Percentiles rank a stretch among this genome's conserved stretches.
phyloP scores from a whole-genome alignment of 1,139 yeast species.

The Scheffersomyces parashehatae region DNA sequence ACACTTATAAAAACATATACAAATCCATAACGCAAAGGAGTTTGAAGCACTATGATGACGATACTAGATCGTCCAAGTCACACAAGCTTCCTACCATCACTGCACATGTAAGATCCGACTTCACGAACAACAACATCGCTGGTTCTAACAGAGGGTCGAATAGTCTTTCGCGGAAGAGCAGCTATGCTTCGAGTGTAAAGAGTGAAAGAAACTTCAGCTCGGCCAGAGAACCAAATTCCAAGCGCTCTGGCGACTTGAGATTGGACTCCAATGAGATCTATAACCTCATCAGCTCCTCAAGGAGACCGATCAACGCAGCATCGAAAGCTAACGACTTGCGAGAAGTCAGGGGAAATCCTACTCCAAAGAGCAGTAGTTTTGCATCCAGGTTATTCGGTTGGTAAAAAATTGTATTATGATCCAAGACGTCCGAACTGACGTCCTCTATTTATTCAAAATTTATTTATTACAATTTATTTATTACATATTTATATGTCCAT shows the following conservation, averaged over 20 bases:
- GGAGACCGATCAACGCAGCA: slow-evolving; percentile 1
- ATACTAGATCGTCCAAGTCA: slow-evolving; percentile 2
- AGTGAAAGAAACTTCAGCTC: not conserved
- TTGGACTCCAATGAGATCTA: slow-evolving; percentile 17
- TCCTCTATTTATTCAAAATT: no score
- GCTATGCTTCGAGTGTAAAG: slow-evolving; percentile 7
- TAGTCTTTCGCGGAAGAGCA: slow-evolving; percentile 3
- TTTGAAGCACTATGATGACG: slow-evolving; percentile 18
- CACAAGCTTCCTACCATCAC: slow-evolving; percentile 1
- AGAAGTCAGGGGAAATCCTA: slow-evolving; percentile 3
- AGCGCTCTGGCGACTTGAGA: not conserved
- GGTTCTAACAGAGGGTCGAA: not conserved
- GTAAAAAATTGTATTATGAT: slow-evolving; percentile 2
- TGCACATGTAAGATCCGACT: not conserved
- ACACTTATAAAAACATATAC: slow-evolving; percentile 36
- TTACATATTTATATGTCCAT: no score
- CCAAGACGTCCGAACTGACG: no score
- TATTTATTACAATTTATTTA: no score
- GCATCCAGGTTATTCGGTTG: slow-evolving; percentile 15
- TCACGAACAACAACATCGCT: not conserved
- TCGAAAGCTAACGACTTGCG: slow-evolving; percentile 1
- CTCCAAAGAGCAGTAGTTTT: slow-evolving; percentile 1
- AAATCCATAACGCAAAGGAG: slow-evolving; percentile 39
- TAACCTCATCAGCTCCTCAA: slow-evolving; percentile 5
- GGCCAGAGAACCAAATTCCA: not conserved